Evolutionary conservation across 2,329 filamentous ascomycete genomes (phyloP).

Genomic region (Nemania serpens): DNA sequence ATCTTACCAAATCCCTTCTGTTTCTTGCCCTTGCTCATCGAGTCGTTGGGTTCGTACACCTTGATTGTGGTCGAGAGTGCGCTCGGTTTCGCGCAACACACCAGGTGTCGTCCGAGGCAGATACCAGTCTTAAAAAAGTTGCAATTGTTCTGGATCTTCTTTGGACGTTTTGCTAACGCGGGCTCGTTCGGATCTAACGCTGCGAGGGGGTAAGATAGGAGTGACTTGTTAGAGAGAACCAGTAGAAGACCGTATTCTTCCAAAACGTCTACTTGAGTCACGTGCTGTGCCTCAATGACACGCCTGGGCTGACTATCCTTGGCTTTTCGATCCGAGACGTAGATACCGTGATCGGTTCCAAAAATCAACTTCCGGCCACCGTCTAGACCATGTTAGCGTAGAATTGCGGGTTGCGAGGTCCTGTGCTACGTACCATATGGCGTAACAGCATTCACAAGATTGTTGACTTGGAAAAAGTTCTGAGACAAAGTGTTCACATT

Average conservation of each 20-base stretch:
- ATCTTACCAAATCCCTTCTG: slow-evolving; percentile 95
- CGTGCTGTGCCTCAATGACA: slow-evolving; percentile 82
- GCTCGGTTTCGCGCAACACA: slow-evolving; percentile 95
- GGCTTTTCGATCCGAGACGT: slow-evolving; percentile 85
- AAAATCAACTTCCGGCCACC: slow-evolving; percentile 93
- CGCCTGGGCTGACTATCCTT: slow-evolving; percentile 81
- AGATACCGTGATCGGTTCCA: slow-evolving; percentile 93
- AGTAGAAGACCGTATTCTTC: slow-evolving; percentile 93
- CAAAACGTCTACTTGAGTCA: slow-evolving; percentile 94
- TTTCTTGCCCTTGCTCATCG: slow-evolving; percentile 90
- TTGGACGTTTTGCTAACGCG: slow-evolving; percentile 79
- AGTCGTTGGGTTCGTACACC: slow-evolving; percentile 97
- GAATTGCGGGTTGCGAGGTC: neutral
- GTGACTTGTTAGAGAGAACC: slow-evolving; percentile 89
- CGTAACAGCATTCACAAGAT: slow-evolving; percentile 92
- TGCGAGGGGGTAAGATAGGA: slow-evolving; percentile 86
- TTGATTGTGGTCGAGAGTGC: slow-evolving; percentile 96
- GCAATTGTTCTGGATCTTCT: slow-evolving; percentile 96
- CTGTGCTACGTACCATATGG: slow-evolving; percentile 73
- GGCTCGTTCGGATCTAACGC: slow-evolving; percentile 85
- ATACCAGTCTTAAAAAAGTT: slow-evolving; percentile 99
- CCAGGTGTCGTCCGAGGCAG: slow-evolving; percentile 89
- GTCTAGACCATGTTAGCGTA: slow-evolving; percentile 59
- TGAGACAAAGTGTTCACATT: slow-evolving; percentile 68
- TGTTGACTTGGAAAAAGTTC: slow-evolving; percentile 66